phyloP scores from a whole-genome alignment of 2,329 filamentous ascomycete genomes.

The Colletotrichum sp. region DNA sequence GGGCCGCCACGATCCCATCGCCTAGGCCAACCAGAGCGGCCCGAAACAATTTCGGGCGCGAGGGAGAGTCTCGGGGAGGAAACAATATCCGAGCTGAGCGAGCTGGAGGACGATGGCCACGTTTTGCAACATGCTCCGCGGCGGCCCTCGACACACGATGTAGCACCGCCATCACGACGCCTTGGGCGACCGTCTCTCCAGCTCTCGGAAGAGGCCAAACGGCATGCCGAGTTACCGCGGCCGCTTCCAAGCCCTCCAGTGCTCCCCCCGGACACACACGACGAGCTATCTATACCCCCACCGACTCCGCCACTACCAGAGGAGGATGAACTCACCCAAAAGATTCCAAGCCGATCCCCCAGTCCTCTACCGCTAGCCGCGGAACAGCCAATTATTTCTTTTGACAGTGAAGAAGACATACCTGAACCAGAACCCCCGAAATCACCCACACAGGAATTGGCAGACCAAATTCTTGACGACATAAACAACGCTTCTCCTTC shows the following conservation, averaged over 20 bases:
- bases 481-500: slow-evolving; percentile 63
- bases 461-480: slow-evolving; percentile 61
- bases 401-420: not conserved
- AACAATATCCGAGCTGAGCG: slow-evolving; percentile 54
- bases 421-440: slow-evolving; percentile 21
- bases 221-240: not conserved
- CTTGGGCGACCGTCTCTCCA: not conserved
- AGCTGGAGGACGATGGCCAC: slow-evolving; percentile 53
- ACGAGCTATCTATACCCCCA: slow-evolving; percentile 13
- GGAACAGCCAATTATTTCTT: not conserved
- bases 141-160: slow-evolving; percentile 1
- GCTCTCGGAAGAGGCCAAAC: not conserved
- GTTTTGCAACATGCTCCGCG: not conserved
- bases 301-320: slow-evolving; percentile 17
- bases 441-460: slow-evolving; percentile 55
- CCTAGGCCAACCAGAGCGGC: slow-evolving; percentile 4
- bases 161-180: not conserved
- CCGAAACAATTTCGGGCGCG: slow-evolving; percentile 8
- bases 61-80: slow-evolving; percentile 30
- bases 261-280: slow-evolving; percentile 2
- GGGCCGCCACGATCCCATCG: not conserved
- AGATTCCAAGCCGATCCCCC: not conserved
- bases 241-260: slow-evolving; percentile 8
- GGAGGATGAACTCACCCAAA: not conserved
- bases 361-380: slow-evolving; percentile 11